Evolutionary conservation across 208 protist genomes (phyloP), one percentile per base, ranked within the genome.

Genomic region (Leishmania aethiopica): DNA sequence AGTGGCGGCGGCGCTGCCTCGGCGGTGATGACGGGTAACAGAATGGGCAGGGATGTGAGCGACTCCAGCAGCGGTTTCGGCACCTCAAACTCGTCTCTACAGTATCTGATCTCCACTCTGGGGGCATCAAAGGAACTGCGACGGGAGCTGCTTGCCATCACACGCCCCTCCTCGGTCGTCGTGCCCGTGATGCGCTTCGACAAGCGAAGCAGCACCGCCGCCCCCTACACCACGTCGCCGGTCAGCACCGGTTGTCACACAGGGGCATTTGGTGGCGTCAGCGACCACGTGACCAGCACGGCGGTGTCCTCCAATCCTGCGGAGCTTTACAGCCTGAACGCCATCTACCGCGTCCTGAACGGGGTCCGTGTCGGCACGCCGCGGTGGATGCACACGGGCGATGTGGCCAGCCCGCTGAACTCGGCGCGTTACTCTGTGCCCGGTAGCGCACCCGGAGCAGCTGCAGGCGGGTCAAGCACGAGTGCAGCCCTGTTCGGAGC

Each of bases 291-390:
- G 19, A 19, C 75, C 22, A 19, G 32, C 75, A 66, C 79, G 4
- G n/a, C 64, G 2, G 76, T 79, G 11, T 71, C 79, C 35, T 53
- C 72, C 17, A 83, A 77, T 40, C 72, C 89, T 15, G 57, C 71
- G 32, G 91, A 93, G 70, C 74, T 88, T 40, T 92, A 82, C 81
- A 62, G 66, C 57, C 28, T 80, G 13, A 95, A 95, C 73, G 89
- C 88, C 15, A 35, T 95, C 64, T 82, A 90, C 73, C 91, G 91
- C 47, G 78, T 86, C 10, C 69, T 94, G 57, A 86, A 81, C 62
- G 78, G 86, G 22, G 74, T 74, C 37, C 82, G 79, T 35, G 40
- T 79, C 15, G 75, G 83, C 45, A 86, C 84, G 19, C 84, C 84
- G 47, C 84, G 84, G 35, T 82, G 74, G 77, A 70, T 75, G 75